These are phyloP conservation scores for Batkoa obscura DNA, from an alignment of 371 early-diverging fungal species.

Conservation along the genomic window DNA sequence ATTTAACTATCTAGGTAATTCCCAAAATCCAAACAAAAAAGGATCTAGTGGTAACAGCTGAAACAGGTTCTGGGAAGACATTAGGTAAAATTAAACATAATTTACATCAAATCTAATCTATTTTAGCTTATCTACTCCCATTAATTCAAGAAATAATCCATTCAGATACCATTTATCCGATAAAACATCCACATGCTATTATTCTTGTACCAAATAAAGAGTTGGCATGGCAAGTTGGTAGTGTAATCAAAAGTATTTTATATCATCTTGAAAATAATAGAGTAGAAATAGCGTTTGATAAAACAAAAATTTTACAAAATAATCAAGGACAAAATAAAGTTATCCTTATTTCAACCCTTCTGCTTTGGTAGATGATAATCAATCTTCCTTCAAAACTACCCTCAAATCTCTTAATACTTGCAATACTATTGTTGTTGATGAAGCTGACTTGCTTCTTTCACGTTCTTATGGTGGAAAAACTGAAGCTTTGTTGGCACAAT, in stretches of 20 bases:
- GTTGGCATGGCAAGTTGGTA: not conserved
- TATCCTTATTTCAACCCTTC: not conserved
- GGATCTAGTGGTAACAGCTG: constrained; percentile 1
- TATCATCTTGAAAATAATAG: not conserved
- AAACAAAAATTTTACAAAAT: not conserved
- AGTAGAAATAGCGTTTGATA: not conserved
- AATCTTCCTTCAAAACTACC: not conserved
- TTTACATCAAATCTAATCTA: too few relatives aligned
- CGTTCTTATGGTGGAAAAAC: not conserved
- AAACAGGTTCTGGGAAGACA: constrained; percentile 6
- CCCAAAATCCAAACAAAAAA: too few relatives aligned
- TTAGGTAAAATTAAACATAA: too few relatives aligned
- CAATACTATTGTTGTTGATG: not conserved
- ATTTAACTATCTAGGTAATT: too few relatives aligned
- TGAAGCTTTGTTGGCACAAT: not conserved
- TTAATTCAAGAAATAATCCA: not conserved
- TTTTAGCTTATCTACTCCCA: not conserved
- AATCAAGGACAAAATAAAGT: not conserved
- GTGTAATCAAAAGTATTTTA: not conserved
- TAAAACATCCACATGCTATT: not conserved
- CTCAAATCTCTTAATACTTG: not conserved
- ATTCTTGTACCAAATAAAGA: not conserved
- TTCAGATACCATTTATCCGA: too few relatives aligned
- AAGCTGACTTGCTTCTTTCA: not conserved
- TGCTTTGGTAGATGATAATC: not conserved